Evolutionary conservation across 2,329 filamentous ascomycete species (phyloP).

Genomic region (Aspergillus quadricinctus): DNA sequence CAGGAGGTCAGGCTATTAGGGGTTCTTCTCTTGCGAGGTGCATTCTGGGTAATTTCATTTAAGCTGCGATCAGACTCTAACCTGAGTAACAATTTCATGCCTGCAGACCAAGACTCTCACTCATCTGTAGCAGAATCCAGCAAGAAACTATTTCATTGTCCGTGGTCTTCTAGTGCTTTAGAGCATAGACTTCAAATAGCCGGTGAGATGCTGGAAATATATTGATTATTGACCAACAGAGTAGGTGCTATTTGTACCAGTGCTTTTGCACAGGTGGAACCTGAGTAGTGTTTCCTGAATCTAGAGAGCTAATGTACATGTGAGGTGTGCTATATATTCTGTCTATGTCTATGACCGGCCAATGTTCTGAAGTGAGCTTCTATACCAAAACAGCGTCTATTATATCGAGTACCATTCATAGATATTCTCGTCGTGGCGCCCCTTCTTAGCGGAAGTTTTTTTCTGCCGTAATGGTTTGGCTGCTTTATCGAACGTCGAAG

Average conservation of each 20-base stretch:
- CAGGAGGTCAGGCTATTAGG: neutral
- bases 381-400: neutral
- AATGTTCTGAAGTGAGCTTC: neutral
- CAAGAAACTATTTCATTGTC: no score
- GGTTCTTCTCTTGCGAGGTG: neutral
- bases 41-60: neutral
- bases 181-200: no score
- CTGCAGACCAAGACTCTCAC: neutral
- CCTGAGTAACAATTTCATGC: neutral
- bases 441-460: neutral
- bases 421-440: slow-evolving; percentile 8
- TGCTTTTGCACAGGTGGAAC: neutral
- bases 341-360: neutral
- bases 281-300: neutral
- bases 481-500: slow-evolving; percentile 7
- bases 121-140: no score
- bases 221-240: no score
- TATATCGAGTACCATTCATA: slow-evolving; percentile 17
- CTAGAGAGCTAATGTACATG: neutral
- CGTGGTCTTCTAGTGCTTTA: no score
- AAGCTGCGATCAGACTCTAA: neutral
- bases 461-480: slow-evolving; percentile 2
- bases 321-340: neutral
- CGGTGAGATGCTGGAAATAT: no score
- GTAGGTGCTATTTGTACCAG: neutral